Evolutionary conservation across 2,329 filamentous ascomycete species (phyloP), one percentile per base, ranked within the genome.

Genomic region (Claviceps quebecensis): DNA sequence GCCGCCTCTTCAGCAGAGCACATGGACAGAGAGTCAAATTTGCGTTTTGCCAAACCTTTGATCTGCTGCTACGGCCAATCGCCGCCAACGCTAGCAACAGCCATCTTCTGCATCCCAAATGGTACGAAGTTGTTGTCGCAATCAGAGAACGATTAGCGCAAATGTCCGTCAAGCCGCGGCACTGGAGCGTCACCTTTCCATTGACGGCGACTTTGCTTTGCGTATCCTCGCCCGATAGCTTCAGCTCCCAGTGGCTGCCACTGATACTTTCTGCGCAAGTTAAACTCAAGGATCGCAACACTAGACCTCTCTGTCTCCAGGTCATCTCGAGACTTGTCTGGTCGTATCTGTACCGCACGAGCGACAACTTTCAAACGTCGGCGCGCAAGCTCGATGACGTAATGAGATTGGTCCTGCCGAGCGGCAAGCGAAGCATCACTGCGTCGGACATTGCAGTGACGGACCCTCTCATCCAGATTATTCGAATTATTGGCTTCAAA

Each of bases 401-500:
- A 19, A 79, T 94, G 57, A 86, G 84, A 60, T 76, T 95, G 59
- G 81, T 95, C 1, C 75, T 98, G 39, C 87, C 91, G 22, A 76
- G 81, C 13, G 83, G 87, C 7, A 93, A 86, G 65, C 84, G 84
- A 57, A 84, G 86, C 1, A 82, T 94, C 54, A 74, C 94, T 23
- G 88, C 86, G 0, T 87, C 87, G 1, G 93, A 98, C 55, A 77
- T 83, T 0, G 76, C 82, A n/a, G 84, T 94, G 54, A 84, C 86
- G 2, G 90, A 96, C 47, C 91, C 93, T 1, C 71, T 97, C 57
- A 91, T 97, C 52, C 90, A 97, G 60, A 81, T 97, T 34, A 90
- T 97, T 55, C 81, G 94, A 37, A 89, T 96, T 61, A 89, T 98
- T 61, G 94, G 91, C 2, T 96, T 86, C 70, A 94, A 87, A 62